Evolutionary conservation across 345 rosid species (phyloP), one percentile per base, ranked within the genome.

Genomic region (Melaleuca quinquenervia): DNA sequence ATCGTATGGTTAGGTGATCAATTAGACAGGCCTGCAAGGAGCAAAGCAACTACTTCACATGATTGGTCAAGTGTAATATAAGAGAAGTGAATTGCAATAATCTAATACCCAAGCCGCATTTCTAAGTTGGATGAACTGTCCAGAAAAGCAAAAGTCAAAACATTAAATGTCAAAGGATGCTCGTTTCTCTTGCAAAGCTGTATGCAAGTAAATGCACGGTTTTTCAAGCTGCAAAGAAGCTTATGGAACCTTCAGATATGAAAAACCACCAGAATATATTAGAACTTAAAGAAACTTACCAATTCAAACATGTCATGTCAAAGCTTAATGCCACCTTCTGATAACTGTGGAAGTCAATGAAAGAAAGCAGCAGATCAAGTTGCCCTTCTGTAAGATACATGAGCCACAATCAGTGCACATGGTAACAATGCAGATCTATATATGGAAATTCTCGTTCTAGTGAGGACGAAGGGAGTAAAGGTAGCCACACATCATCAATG

Each of bases 291-390:
- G 52, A 15, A 75, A 83, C 83, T 90, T 94, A 97, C 99, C 92
- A 82, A 15, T 89, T 92, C 94, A 97, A 91, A 87, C 94, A 95
- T 22, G 93, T 85, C 90, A 97, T 9, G 89, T 96, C 92, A 82
- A 97, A 90, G 86, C 83, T 87, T 87, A 95, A 87, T 12, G 26
- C 88, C 90, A 93, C 89, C 93, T 91, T 95, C 86, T 91, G 83
- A 84, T 91, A 87, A 85, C 86, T 89, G 85, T 88, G 85, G 88
- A 91, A 86, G 86, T 93, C 91, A 36, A 91, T 11, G 84, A 94
- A 95, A 85, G 84, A 87, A 88, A 96, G 94, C 87, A 90, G 94
- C 94, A 97, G 89, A 84, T 91, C 91, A 52, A 97, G 97, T 91
- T 90, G 93, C 85, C 91, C 92, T 86, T 75, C 99, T 97, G 94